phyloP scores from a whole-genome alignment of 768 basidiomycete species.

The Lepiota brunneoincarnata region DNA sequence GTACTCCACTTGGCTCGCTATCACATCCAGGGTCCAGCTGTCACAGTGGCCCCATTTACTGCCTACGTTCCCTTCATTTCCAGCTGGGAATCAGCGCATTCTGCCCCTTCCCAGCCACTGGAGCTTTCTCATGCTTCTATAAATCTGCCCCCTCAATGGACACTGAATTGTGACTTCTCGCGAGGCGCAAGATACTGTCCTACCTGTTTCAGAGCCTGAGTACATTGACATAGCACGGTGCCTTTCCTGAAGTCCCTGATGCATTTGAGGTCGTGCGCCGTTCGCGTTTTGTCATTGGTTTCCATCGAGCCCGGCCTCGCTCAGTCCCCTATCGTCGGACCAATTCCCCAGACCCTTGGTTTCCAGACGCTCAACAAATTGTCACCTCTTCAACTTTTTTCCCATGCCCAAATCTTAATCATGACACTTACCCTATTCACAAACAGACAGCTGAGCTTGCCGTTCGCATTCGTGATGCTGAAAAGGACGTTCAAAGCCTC shows the following conservation, averaged over 20 bases:
- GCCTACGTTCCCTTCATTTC: too few relatives aligned
- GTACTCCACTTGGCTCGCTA: too few relatives aligned
- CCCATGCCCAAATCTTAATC: too few relatives aligned
- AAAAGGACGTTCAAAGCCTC: constrained; percentile 75
- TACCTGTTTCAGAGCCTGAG: background rate
- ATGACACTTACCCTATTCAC: background rate
- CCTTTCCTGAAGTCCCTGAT: background rate
- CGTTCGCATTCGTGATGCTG: constrained; percentile 76
- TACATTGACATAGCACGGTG: background rate
- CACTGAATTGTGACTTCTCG: too few relatives aligned
- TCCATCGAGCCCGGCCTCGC: background rate
- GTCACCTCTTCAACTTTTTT: background rate
- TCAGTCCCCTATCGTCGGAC: background rate
- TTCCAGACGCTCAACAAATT: too few relatives aligned
- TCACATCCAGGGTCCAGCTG: too few relatives aligned
- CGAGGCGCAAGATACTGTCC: too few relatives aligned
- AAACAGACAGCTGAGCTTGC: constrained; percentile 80
- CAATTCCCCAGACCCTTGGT: background rate
- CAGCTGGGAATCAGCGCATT: too few relatives aligned
- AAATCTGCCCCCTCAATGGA: too few relatives aligned
- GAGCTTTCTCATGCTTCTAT: too few relatives aligned
- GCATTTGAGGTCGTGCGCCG: background rate
- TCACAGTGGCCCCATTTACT: too few relatives aligned
- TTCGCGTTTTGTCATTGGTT: background rate
- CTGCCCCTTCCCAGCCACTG: too few relatives aligned